A percentile compares a stretch with the other conserved stretches of the same genome.
Conservation (phyloP, 495 filamentous ascomycete species). For the Penicillium riverlandense region DNA sequence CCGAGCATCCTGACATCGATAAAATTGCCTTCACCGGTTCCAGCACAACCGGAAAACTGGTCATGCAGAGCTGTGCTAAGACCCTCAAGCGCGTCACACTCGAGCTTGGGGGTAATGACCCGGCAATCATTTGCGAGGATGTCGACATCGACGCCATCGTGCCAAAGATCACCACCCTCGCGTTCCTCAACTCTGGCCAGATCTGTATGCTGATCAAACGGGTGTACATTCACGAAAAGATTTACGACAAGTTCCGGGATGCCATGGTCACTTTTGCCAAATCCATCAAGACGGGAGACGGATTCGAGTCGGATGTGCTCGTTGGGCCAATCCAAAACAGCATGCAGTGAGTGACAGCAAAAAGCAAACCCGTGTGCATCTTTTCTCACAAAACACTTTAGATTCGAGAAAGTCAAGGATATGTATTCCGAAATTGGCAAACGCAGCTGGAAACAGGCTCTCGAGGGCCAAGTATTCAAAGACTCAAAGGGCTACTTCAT, state of each 20-base stretch:
- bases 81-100: slow-evolving; percentile 56
- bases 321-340: slow-evolving; percentile 55
- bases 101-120: slow-evolving; percentile 63
- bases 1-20: slow-evolving; percentile 50
- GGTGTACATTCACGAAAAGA: slow-evolving; percentile 60
- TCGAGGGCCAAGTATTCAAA: slow-evolving; percentile 10
- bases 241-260: slow-evolving; percentile 56
- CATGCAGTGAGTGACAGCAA: slow-evolving; percentile 50
- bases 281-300: slow-evolving; percentile 40
- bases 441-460: no score
- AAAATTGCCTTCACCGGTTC: slow-evolving; percentile 69
- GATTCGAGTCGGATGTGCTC: slow-evolving; percentile 30
- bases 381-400: no score
- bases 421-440: no score
- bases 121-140: slow-evolving; percentile 57
- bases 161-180: slow-evolving; percentile 39
- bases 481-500: slow-evolving; percentile 45
- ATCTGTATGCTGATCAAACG: slow-evolving; percentile 59
- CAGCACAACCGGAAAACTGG: slow-evolving; percentile 53
- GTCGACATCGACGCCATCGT: slow-evolving; percentile 56
- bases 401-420: slow-evolving; percentile 34
- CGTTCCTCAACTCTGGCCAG: slow-evolving; percentile 49
- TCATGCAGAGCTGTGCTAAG: slow-evolving; percentile 52
- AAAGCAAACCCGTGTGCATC: slow-evolving; percentile 2
- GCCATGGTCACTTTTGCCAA: slow-evolving; percentile 49